Evolutionary conservation across 2,329 filamentous ascomycete species (phyloP).

Genomic region (Lecanoromycetidae sp.): DNA sequence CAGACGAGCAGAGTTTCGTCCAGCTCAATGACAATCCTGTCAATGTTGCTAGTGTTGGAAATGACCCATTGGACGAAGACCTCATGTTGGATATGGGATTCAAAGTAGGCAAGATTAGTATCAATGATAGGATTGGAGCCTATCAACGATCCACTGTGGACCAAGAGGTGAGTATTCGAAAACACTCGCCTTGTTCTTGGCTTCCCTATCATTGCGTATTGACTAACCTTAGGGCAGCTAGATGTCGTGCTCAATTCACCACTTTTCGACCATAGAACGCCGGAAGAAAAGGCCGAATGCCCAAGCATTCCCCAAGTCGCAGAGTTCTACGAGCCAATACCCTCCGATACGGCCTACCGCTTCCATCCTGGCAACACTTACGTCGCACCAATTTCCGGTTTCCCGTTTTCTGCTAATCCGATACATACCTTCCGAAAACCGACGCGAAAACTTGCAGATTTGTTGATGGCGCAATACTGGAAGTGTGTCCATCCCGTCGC

Average conservation of each 20-base stretch:
- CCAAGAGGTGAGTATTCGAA: slow-evolving; percentile 49
- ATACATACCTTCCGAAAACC: too few species aligned
- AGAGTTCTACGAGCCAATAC: not conserved
- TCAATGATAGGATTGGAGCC: slow-evolving; percentile 63
- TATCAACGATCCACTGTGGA: slow-evolving; percentile 57
- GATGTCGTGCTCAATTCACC: too few species aligned
- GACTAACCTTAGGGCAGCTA: too few species aligned
- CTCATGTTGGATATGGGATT: slow-evolving; percentile 62
- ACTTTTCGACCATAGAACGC: too few species aligned
- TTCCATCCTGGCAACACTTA: slow-evolving; percentile 54
- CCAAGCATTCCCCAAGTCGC: slow-evolving; percentile 23
- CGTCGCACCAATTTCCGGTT: slow-evolving; percentile 59
- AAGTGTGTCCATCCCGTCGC: slow-evolving; percentile 55
- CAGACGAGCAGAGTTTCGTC: too few species aligned
- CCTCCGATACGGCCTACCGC: slow-evolving; percentile 29
- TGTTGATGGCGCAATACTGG: slow-evolving; percentile 56
- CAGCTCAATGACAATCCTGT: too few species aligned
- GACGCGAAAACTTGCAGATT: too few species aligned
- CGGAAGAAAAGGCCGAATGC: too few species aligned
- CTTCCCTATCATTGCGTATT: too few species aligned
- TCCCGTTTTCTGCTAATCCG: slow-evolving; percentile 37
- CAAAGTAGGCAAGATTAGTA: slow-evolving; percentile 56
- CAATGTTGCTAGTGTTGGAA: slow-evolving; percentile 52
- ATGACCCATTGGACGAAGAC: slow-evolving; percentile 50
- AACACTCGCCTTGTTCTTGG: too few species aligned